Evolutionary conservation across 2,329 filamentous ascomycete genomes (phyloP), one percentile per base, ranked within the genome.

Genomic region (Lachnellula hyalina): DNA sequence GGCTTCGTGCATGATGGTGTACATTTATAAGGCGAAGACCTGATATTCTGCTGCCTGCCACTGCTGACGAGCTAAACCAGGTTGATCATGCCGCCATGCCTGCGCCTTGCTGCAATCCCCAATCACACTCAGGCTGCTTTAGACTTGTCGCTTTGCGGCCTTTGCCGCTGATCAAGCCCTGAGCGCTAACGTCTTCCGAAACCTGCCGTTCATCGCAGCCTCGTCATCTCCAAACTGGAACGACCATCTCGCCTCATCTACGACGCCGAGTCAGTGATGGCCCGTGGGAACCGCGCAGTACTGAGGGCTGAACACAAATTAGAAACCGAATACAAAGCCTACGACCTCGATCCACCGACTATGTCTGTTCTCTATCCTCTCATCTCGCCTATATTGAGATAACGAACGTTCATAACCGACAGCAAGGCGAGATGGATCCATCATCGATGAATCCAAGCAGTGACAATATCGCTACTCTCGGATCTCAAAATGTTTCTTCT

Each of bases 81-180:
- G 32, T 49, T n/a, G 3, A 49, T 38, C 47, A 35, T 35, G 47
- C 47, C 47, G 47, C 47, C 34, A 25, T 48, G 15, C 23, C 32
- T 19, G 19, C 47, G 47, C 47, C 47, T 40, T 19, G 34, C 47
- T 40, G 47, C 47, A 17, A 21, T 12, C 40, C 32, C 17, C 19
- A 25, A 36, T 38, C 47, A 23, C n/a, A 21, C 32, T 14, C n/a
- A 14, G 28, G 47, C 47, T 23, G 47, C 34, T 49, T 38, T 49
- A 49, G 19, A 21, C 34, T 49, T 38, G 47, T 49, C 47, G 47
- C 36, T 40, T 49, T 49, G 11, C 34, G 47, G 47, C 23, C 47
- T 40, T 17, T 49, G 47, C 47, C 47, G 47, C 47, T 23, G n/a
- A 36, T 19, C 19, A 8, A 34, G 47, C 47, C 47, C 40, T 19